These are phyloP conservation scores for Pseudogymnoascus sp. DNA, from an alignment of 2,329 filamentous ascomycete genomes.

Conservation along the genomic window DNA sequence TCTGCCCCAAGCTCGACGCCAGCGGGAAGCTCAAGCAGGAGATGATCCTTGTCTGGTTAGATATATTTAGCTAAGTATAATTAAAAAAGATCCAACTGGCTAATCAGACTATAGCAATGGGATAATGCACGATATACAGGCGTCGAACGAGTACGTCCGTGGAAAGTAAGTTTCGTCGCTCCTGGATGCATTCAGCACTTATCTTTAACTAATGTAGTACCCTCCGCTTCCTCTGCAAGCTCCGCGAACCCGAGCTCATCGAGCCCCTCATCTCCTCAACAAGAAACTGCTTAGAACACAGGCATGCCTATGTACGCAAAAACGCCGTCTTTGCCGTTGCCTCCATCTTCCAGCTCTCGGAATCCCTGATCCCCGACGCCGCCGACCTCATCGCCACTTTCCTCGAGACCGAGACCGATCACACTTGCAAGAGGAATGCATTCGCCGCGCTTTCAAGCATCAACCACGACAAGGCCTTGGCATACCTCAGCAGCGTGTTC, in stretches of 20 bases:
- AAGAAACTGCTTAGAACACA: conserved; percentile 85
- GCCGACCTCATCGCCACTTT: conserved; percentile 86
- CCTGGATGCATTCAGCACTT: too few relatives aligned
- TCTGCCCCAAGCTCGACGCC: conserved; percentile 90
- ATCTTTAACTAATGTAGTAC: conserved; percentile 38
- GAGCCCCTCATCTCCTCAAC: conserved; percentile 92
- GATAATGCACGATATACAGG: conserved; percentile 90
- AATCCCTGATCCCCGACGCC: conserved; percentile 88
- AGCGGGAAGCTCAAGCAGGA: conserved; percentile 96
- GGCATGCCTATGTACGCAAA: conserved; percentile 96
- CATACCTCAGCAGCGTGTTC: conserved; percentile 82
- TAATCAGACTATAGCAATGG: conserved; percentile 62
- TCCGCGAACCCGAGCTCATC: conserved; percentile 90
- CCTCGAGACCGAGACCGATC: conserved; percentile 82
- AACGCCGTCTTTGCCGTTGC: conserved; percentile 94
- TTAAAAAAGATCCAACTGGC: too few relatives aligned
- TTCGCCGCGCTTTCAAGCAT: conserved; percentile 88
- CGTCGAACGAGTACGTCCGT: conserved; percentile 83
- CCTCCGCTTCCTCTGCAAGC: conserved; percentile 93
- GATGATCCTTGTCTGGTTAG: conserved; percentile 97
- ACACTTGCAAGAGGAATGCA: conserved; percentile 95
- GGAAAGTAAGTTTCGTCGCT: conserved; percentile 51
- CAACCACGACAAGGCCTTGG: conserved; percentile 84
- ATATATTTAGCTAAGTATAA: conserved; percentile 2
- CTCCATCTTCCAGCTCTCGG: conserved; percentile 85